Conservation (phyloP, 768 basidiomycete species). For the Amyloporia xantha region DNA sequence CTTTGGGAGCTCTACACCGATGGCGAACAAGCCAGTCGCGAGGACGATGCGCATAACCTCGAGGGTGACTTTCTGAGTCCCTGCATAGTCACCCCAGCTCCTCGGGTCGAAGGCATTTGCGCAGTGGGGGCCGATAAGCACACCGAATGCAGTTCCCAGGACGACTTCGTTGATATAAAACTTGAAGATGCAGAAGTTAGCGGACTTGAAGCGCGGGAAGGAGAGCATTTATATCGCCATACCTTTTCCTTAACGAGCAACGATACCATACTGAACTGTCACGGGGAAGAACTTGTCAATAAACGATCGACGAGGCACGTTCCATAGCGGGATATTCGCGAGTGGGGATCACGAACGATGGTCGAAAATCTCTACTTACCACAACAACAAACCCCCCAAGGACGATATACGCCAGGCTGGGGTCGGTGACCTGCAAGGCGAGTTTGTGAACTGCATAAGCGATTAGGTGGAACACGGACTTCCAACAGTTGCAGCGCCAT, state of each 20-base stretch:
- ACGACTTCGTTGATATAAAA: slow-evolving; percentile 92
- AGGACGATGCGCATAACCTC: slow-evolving; percentile 87
- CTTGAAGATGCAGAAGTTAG: slow-evolving; percentile 25
- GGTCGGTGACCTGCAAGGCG: slow-evolving; percentile 39
- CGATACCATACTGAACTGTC: slow-evolving; percentile 86
- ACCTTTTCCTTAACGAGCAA: slow-evolving; percentile 80
- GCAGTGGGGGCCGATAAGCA: slow-evolving; percentile 66
- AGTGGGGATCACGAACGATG: neutral
- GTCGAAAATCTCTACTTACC: slow-evolving; percentile 23
- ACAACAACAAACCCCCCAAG: slow-evolving; percentile 51
- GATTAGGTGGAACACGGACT: slow-evolving; percentile 20
- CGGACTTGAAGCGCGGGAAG: neutral
- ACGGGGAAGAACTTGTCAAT: slow-evolving; percentile 4
- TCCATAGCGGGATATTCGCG: neutral
- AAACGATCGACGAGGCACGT: neutral
- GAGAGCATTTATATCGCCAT: too few relatives aligned
- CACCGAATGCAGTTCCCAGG: slow-evolving; percentile 70
- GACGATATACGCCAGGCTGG: slow-evolving; percentile 54
- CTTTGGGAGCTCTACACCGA: slow-evolving; percentile 88
- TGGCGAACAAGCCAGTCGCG: slow-evolving; percentile 87
- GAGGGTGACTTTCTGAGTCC: slow-evolving; percentile 60
- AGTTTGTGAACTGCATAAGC: slow-evolving; percentile 21
- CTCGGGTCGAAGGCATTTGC: slow-evolving; percentile 72
- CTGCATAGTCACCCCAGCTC: slow-evolving; percentile 47
- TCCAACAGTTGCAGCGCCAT: slow-evolving; percentile 17